Conservation (phyloP, 1,284 basidiomycete genomes). For the Leccinum subrobustum region DNA sequence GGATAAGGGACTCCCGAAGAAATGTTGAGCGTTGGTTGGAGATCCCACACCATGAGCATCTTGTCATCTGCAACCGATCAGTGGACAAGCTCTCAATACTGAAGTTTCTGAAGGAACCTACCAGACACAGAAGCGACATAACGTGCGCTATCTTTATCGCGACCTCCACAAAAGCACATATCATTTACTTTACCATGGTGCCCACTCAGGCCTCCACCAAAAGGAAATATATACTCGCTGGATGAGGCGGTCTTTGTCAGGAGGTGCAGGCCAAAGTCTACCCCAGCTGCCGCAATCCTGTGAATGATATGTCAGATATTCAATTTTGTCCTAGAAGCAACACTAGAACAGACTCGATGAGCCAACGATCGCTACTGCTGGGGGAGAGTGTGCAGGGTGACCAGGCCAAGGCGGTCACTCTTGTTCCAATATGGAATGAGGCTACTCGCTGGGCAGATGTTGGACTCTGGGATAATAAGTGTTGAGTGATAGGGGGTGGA, state of each 20-base stretch:
- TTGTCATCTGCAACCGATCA: conserved; percentile 57
- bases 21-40: conserved; percentile 53
- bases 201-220: conserved; percentile 74
- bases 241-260: conserved; percentile 53
- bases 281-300: conserved; percentile 65
- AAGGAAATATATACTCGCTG: conserved; percentile 59
- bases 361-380: conserved; percentile 60
- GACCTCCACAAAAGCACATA: conserved; percentile 73
- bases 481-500: conserved; percentile 10
- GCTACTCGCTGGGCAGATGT: conserved; percentile 52
- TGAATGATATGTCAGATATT: conserved; percentile 3
- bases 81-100: not conserved
- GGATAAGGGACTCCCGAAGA: conserved; percentile 36
- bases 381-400: conserved; percentile 68
- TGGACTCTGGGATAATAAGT: conserved; percentile 33
- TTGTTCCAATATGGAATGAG: conserved; percentile 70
- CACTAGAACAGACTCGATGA: conserved; percentile 57
- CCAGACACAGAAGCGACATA: conserved; percentile 81
- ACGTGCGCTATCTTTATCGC: conserved; percentile 58
- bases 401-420: conserved; percentile 76
- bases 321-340: not conserved
- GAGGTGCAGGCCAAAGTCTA: conserved; percentile 67
- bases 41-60: conserved; percentile 82
- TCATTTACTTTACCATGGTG: conserved; percentile 74
- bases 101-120: conserved; percentile 27